phyloP scores from a whole-genome alignment of 495 filamentous ascomycete species.

The Tuber calosporum region DNA sequence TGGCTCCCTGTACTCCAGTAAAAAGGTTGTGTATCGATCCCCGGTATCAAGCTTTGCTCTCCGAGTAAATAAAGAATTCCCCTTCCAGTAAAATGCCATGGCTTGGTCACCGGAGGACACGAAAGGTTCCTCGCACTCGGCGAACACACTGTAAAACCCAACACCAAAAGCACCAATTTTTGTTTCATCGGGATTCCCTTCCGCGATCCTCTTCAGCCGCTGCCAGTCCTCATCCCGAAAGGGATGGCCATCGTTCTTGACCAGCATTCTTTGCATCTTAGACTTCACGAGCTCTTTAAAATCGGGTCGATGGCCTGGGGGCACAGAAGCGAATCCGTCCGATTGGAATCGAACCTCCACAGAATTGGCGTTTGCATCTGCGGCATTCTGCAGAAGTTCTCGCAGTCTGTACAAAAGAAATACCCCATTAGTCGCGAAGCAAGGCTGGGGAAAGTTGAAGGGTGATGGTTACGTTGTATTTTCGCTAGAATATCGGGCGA shows the following conservation, averaged over 20 bases:
- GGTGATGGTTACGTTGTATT: conserved; percentile 53
- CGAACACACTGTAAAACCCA: conserved; percentile 97
- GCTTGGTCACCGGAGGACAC: conserved; percentile 82
- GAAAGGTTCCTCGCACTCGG: conserved; percentile 95
- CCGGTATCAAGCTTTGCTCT: conserved; percentile 59
- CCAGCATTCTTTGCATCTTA: conserved; percentile 71
- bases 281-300: conserved; percentile 81
- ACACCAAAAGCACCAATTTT: conserved; percentile 99
- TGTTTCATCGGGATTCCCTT: conserved; percentile 96
- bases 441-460: not conserved
- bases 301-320: conserved; percentile 41
- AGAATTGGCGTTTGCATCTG: conserved; percentile 82
- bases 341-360: conserved; percentile 90
- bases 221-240: conserved; percentile 88
- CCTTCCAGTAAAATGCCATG: conserved; percentile 99
- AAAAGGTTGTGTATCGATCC: conserved; percentile 72
- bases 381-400: conserved; percentile 96
- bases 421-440: conserved; percentile 44
- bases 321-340: conserved; percentile 47
- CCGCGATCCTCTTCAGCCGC: conserved; percentile 88
- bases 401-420: conserved; percentile 51
- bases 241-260: conserved; percentile 80
- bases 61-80: conserved; percentile 85
- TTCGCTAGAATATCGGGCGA: conserved; percentile 91
- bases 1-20: conserved; percentile 83